Evolutionary conservation across 2,329 filamentous ascomycete genomes (phyloP).

Genomic region (Albophoma yamanashiensis): DNA sequence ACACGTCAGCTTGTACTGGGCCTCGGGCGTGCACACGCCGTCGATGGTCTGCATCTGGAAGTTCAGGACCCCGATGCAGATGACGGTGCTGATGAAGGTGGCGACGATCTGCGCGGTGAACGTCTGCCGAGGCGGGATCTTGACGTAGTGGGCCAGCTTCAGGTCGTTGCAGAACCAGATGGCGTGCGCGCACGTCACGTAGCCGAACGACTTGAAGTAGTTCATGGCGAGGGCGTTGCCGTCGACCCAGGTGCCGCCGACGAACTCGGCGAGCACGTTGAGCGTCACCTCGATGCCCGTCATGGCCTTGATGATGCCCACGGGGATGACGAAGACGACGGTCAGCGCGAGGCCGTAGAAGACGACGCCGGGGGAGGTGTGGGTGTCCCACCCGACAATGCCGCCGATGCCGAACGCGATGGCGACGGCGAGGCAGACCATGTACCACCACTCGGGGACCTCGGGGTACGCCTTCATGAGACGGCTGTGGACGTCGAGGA

Average conservation of each 20-base stretch:
- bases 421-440: constrained; percentile 28
- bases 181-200: constrained; percentile 39
- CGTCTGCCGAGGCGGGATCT: constrained; percentile 49
- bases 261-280: constrained; percentile 42
- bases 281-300: constrained; percentile 40
- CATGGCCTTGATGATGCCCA: constrained; percentile 42
- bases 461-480: constrained; percentile 36
- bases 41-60: constrained; percentile 39
- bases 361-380: constrained; percentile 39
- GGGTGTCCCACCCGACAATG: constrained; percentile 36
- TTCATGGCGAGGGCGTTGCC: constrained; percentile 43
- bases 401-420: constrained; percentile 35
- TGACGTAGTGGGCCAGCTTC: constrained; percentile 44
- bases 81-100: constrained; percentile 41
- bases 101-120: constrained; percentile 49
- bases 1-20: constrained; percentile 38
- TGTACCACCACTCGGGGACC: constrained; percentile 46
- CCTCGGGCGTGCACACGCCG: constrained; percentile 35
- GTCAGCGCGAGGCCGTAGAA: constrained; percentile 40
- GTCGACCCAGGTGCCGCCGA: constrained; percentile 38
- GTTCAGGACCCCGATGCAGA: constrained; percentile 37
- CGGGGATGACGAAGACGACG: constrained; percentile 38
- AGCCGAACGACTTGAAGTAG: constrained; percentile 43
- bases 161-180: constrained; percentile 37
- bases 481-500: constrained; percentile 36